phyloP scores from a whole-genome alignment of 345 rosid genomes.

The Rhodomyrtus tomentosa region DNA sequence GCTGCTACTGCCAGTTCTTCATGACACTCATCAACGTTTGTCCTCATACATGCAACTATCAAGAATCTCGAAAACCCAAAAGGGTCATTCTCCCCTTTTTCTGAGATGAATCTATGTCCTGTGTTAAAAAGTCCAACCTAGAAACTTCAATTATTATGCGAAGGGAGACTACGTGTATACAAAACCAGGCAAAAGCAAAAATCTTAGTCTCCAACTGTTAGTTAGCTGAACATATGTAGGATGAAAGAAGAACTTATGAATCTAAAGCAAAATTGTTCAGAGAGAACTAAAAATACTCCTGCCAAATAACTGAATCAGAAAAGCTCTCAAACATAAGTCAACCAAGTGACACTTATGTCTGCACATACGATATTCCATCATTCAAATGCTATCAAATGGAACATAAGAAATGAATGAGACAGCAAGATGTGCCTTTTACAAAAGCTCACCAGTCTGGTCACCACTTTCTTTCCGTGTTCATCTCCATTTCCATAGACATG shows the following conservation, averaged over 20 bases:
- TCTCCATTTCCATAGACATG: conserved; percentile 46
- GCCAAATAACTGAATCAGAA: not conserved
- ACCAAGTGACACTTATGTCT: not conserved
- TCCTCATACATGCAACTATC: not conserved
- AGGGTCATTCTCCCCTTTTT: not conserved
- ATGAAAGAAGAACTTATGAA: not conserved
- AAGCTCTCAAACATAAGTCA: not conserved
- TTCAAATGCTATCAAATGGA: not conserved
- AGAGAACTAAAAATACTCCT: not conserved
- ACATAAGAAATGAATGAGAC: not conserved
- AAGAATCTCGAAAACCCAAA: not conserved
- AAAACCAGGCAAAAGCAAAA: not conserved
- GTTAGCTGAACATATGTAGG: not conserved
- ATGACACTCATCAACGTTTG: not conserved
- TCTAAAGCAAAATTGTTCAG: not conserved
- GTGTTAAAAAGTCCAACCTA: not conserved
- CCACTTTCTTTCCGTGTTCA: conserved; percentile 45
- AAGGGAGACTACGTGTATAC: not conserved
- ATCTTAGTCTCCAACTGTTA: not conserved
- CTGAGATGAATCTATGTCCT: not conserved
- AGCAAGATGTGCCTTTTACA: not conserved
- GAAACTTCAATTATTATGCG: not conserved
- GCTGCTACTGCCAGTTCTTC: not conserved
- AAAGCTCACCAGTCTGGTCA: conserved; percentile 46
- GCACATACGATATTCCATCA: not conserved